phyloP scores from a whole-genome alignment of 495 filamentous ascomycete genomes.

The Aspergillus avenaceus region DNA sequence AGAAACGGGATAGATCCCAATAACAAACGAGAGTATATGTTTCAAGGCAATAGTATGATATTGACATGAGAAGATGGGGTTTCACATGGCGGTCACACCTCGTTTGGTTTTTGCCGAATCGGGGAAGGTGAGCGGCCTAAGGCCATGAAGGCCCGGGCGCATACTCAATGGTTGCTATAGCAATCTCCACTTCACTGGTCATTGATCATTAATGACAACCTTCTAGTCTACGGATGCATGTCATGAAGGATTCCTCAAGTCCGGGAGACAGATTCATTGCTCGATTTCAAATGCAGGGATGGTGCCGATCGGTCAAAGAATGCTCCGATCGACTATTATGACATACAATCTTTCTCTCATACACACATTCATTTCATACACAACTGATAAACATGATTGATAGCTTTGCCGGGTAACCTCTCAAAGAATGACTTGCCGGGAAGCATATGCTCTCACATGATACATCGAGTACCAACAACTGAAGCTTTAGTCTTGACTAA shows the following conservation, averaged over 20 bases:
- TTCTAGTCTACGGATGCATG: neutral
- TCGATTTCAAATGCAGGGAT: neutral
- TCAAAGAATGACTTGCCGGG: no score
- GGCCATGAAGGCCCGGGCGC: conserved; percentile 10
- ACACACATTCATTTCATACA: neutral
- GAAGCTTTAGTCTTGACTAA: no score
- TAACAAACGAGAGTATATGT: neutral
- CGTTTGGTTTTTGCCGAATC: conserved; percentile 21
- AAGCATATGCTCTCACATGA: no score
- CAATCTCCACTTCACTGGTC: conserved; percentile 12
- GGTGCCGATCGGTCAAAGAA: neutral
- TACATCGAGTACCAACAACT: no score
- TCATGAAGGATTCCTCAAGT: neutral
- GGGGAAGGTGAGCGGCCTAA: conserved; percentile 16
- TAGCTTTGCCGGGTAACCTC: no score
- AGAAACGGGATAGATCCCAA: neutral
- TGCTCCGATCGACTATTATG: neutral
- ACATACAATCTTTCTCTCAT: neutral
- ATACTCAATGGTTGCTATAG: conserved; percentile 21
- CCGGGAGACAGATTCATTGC: neutral
- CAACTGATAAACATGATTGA: no score
- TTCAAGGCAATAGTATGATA: neutral
- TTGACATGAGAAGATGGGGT: neutral
- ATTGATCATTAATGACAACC: neutral
- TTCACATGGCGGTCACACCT: neutral